These are phyloP conservation scores for Themeda triandra DNA, from an alignment of 176 grass and related monocot species.

Conservation along the genomic window DNA sequence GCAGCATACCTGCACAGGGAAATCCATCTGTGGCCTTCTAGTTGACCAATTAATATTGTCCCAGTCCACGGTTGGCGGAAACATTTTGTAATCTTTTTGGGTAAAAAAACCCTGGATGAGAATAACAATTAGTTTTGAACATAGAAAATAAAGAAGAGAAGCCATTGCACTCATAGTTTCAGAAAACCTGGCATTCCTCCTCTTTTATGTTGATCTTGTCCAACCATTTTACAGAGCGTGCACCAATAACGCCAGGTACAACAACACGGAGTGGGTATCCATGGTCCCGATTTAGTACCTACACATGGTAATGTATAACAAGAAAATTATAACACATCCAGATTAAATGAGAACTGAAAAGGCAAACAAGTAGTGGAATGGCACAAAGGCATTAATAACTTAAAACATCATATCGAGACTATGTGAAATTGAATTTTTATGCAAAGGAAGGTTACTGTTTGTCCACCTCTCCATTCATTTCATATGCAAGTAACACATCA, in stretches of 20 bases:
- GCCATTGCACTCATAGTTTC: constrained; percentile 13
- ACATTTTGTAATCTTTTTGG: constrained; percentile 98
- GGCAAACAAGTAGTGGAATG: neutral
- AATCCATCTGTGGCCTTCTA: constrained; percentile 88
- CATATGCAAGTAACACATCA: constrained; percentile 98
- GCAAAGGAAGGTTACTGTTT: neutral
- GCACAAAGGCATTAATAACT: neutral
- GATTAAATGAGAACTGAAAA: neutral
- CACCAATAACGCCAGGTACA: constrained; percentile 83
- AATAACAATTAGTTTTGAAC: constrained; percentile 33
- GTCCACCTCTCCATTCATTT: constrained; percentile 98
- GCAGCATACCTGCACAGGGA: constrained; percentile 75
- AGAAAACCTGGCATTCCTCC: constrained; percentile 84
- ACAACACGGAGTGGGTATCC: constrained; percentile 78
- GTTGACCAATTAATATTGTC: constrained; percentile 87
- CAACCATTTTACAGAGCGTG: constrained; percentile 88
- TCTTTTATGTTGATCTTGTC: constrained; percentile 72
- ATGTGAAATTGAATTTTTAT: constrained; percentile 4
- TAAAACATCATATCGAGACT: neutral
- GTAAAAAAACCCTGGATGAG: constrained; percentile 70
- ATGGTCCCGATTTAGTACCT: constrained; percentile 83
- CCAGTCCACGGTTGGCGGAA: constrained; percentile 85
- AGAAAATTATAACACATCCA: neutral
- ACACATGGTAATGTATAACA: constrained; percentile 7
- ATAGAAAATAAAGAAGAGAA: constrained; percentile 4